Evolutionary conservation across 2,329 filamentous ascomycete genomes (phyloP), one percentile per base, ranked within the genome.

Genomic region (Xylariaceae sp.): DNA sequence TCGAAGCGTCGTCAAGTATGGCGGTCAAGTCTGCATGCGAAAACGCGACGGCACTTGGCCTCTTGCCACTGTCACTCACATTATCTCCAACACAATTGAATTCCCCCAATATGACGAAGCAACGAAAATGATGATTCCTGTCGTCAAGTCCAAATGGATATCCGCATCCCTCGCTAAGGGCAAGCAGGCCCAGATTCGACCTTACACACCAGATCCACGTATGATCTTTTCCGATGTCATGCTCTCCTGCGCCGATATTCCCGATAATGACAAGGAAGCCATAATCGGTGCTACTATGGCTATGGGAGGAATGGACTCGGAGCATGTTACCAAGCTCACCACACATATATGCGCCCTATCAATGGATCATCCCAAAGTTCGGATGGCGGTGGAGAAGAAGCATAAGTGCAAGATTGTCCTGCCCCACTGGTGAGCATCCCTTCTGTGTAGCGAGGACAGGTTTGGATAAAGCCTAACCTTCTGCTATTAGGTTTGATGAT

Each of bases 251-350:
- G 91, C 88, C 43, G 90, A 95, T 67, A 85, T 99, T 43, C 95
- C 95, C 0, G 79, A 86, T 31, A 89, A 87, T 31, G 95, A 99
- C 74, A 91, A 92, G 71, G 94, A 98, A 75, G 91, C 92, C 9
- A 97, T 99, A 54, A 86, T 91, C 34, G 95, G 93, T 9, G 94
- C 92, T 1, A 91, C 94, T 2, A 78, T 96, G 68, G 94, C 95
- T 0, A 87, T 97, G 76, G 95, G 95, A 19, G 95, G 95, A 14
- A 84, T 91, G 67, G 91, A 93, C 69, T 88, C 87, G 19, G 84
- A 86, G 46, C 83, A 85, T 49, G 77, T 96, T 41, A 88, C 87
- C 4, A 89, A 86, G 55, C 73, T 88, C 62, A 91, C 91, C 7
- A 98, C 95, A 2, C 95, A 99, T 74, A 84, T 99, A 52, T 94